A percentile compares a stretch with the other conserved stretches of the same genome.
Evolutionary conservation across 208 protist species (phyloP).

Genomic region (Trypanosoma melophagium): DNA sequence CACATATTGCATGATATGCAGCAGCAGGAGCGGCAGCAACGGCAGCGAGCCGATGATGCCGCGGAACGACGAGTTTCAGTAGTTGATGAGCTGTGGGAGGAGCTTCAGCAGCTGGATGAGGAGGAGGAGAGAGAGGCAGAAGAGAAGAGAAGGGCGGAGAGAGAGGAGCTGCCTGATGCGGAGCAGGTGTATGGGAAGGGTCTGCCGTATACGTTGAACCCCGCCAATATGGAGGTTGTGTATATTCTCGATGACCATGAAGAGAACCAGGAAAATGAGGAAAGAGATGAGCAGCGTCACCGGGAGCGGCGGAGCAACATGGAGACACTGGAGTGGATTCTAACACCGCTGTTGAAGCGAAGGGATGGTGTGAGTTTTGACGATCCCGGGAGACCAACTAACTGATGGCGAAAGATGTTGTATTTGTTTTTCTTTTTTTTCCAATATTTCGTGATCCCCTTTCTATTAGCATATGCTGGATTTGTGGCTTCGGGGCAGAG

Average conservation of each 20-base stretch:
- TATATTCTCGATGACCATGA: background rate
- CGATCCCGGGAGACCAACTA: background rate
- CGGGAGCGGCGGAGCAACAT: background rate
- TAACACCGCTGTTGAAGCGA: background rate
- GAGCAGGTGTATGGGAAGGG: constrained; percentile 19
- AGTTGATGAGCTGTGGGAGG: background rate
- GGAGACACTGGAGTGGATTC: background rate
- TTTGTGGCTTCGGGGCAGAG: no score
- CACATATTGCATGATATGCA: background rate
- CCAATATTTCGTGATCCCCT: no score
- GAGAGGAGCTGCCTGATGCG: background rate
- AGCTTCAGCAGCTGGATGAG: constrained; percentile 11
- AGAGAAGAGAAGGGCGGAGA: background rate
- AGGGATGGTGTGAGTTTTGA: background rate
- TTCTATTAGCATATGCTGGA: no score
- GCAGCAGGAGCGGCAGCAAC: background rate
- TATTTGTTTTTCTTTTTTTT: background rate
- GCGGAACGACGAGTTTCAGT: background rate
- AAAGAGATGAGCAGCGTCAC: background rate
- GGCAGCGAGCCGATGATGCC: no score
- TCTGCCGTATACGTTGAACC: constrained; percentile 13
- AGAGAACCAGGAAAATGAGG: background rate
- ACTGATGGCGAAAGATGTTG: background rate
- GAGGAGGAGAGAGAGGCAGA: background rate
- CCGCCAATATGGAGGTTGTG: background rate